Evolutionary conservation across 164 flowering plant genomes (phyloP), one percentile per base, ranked within the genome.

Genomic region (Chloranthus sessilifolius): DNA sequence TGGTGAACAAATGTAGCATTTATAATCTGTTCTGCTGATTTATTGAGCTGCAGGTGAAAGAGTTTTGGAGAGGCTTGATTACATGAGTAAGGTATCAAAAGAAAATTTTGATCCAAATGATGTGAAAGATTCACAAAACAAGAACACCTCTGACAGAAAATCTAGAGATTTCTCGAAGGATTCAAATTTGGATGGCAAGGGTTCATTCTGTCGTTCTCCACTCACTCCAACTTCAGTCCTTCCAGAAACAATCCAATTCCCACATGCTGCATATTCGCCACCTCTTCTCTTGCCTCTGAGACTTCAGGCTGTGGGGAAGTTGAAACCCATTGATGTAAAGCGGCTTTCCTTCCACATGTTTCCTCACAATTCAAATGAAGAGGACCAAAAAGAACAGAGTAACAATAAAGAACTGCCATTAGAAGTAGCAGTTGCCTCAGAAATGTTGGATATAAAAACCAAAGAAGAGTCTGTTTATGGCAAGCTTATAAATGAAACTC

Each of bases 181-280:
- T 8, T 70, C 73, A 5, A 60, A 52, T 49, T 59, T 72, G 22
- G 74, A 71, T 10, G 59, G 21, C 47, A 66, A 47, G 46, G 38
- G 45, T 48, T 50, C 74, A 21, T 17, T 21, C 49, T 64, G 73
- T 17, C 31, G 55, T 22, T 75, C 88, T 43, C 97, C 95, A 1
- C 61, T 24, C 7, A 88, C 88, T 17, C 95, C 97, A 47, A 85
- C 85, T 39, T 81, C 97, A 22, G 84, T 85, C 33, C 82, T 83
- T 40, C 74, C 87, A 4, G 71, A 72, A 29, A 11, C 53, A 3
- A 45, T 48, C 19, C 53, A 62, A 14, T 63, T 47, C 27, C 50
- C 53, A 49, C 60, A 63, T 17, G n/a, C 42, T 9, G 41, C 74
- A 27, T 72, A 63, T 39, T 59, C 76, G 3, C 74, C 78, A 22